Conservation (phyloP, 2,329 filamentous ascomycete genomes). For the Penicillium sp. region DNA sequence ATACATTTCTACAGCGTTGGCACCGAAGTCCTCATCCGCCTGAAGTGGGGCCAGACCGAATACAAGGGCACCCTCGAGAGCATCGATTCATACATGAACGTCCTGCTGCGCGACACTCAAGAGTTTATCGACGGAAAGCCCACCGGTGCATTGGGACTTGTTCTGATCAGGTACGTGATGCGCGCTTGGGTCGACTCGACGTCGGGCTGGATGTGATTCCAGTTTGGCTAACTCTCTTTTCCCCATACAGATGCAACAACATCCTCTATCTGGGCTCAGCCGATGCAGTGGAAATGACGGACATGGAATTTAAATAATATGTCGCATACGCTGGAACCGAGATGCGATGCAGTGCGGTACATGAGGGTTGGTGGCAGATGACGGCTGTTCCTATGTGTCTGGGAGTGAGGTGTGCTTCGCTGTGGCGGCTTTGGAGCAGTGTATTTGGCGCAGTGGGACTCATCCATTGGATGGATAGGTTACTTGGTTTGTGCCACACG, state of each 20-base stretch:
- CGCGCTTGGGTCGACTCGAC: not conserved
- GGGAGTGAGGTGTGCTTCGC: not conserved
- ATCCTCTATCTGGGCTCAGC: constrained; percentile 77
- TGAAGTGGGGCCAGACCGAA: constrained; percentile 97
- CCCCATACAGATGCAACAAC: constrained; percentile 67
- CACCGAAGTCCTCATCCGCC: constrained; percentile 77
- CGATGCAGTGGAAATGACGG: constrained; percentile 43
- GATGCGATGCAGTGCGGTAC: not conserved
- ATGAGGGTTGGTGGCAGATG: not conserved
- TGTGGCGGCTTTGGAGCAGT: not conserved
- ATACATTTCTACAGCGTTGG: constrained; percentile 55
- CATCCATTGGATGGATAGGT: not conserved
- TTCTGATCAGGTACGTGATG: constrained; percentile 67
- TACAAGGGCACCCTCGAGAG: constrained; percentile 90
- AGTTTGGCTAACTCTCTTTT: constrained; percentile 1
- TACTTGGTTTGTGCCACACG: not conserved
- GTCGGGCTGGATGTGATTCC: not conserved
- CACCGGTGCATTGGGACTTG: constrained; percentile 76
- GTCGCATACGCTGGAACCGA: not conserved
- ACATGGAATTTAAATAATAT: constrained; percentile 32
- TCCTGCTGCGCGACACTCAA: constrained; percentile 81
- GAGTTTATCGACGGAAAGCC: constrained; percentile 85
- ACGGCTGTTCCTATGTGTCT: not conserved
- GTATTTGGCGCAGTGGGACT: not conserved
- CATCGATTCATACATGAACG: constrained; percentile 98